Base-by-base conservation (phyloP, 2,329 filamentous ascomycete species). In the Colletotrichum siamense region DNA sequence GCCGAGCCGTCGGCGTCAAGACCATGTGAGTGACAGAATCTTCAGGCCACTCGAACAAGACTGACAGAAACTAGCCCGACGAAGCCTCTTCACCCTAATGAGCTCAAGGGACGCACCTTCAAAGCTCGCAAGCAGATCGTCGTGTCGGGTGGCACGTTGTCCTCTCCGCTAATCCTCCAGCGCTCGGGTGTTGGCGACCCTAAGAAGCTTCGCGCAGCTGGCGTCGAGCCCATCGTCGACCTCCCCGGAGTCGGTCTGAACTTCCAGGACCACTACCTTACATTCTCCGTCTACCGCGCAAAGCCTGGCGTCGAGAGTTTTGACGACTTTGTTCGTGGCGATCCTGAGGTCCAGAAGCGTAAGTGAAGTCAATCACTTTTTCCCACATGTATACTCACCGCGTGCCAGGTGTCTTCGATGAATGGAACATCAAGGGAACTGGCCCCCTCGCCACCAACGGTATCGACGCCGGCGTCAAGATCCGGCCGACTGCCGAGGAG, bases 361-460 rank as follows among this genome's bases (percentile, higher is more conserved):
- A 83, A 80, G 87, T 72, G 4, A 8, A n/a, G 3, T 9, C 16
- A 1, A 5, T 9, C n/a, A 15, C 18, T 18, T 6, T 28, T 6
- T 13, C 22, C 16, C 10, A 26, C 9, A 16, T 8, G 7, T 18
- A 9, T 52, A 61, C 76, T 80, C 12, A 80, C 63, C 13, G 16
- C 5, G 4, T n/a, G 5, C 13, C 6, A 90, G 89, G 86, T 78
- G 92, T 96, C 9, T 96, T 92, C 77, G 90, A 95, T 2, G 94
- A 96, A 82, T 96, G 94, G 94, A 92, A 95, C 77, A 84, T 93
- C 77, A 95, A 95, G 81, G 95, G 95, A 4, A 96, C 94, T 4
- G 95, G 95, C 0, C 94, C 94, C 3, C 87, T 96, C 52, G 90
- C 94, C 3, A 96, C 94, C 64, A 96, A 96, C 81, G 94, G 93